Evolutionary conservation across 371 early-diverging fungal species (phyloP), one percentile per base, ranked within the genome.

Genomic region (Mortierella sp.): DNA sequence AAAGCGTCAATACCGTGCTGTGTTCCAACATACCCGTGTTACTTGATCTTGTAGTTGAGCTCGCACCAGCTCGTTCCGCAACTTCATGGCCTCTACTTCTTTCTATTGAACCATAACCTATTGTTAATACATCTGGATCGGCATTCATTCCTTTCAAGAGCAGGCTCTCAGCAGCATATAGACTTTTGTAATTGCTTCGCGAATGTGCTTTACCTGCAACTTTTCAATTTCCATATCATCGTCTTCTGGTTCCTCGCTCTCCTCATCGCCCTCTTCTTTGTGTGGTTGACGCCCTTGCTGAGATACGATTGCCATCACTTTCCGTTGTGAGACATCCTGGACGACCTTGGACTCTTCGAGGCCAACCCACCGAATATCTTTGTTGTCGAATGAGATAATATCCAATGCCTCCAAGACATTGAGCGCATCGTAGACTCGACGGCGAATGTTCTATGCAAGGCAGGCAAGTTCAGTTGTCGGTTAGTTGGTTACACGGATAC

Each of bases 401-500:
- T 88, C 89, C 86, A 94, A 87, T 4, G 95, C 94, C 88, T 92
- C 92, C 61, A 94, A 79, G 14, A 95, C 95, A 74, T 95, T 95
- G 29, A 95, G 86, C 8, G 94, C 95, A 84, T 95, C 95, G 74
- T 95, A 95, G 1, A 94, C 94, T 40, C 95, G 90, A 45, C 95
- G 89, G 40, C 94, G 90, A 70, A 95, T 92, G 71, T 95, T 95
- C 85, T 94, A 71, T 19, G 11, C 58, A 31, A 66, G 24, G 64
- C 52, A 64, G 7, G 13, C 14, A 55, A 31, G 29, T 34, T 16
- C 1, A 26, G 4, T n/a, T n/a, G n/a, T n/a, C n/a, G n/a, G n/a
- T n/a, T n/a, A n/a, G n/a, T n/a, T n/a, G n/a, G n/a, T n/a, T n/a
- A n/a, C n/a, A n/a, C n/a, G n/a, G n/a, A n/a, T 50, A 22, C n/a